Evolutionary conservation across 495 filamentous ascomycete species (phyloP), one percentile per base, ranked within the genome.

Genomic region (Amphirosellinia nigrospora): DNA sequence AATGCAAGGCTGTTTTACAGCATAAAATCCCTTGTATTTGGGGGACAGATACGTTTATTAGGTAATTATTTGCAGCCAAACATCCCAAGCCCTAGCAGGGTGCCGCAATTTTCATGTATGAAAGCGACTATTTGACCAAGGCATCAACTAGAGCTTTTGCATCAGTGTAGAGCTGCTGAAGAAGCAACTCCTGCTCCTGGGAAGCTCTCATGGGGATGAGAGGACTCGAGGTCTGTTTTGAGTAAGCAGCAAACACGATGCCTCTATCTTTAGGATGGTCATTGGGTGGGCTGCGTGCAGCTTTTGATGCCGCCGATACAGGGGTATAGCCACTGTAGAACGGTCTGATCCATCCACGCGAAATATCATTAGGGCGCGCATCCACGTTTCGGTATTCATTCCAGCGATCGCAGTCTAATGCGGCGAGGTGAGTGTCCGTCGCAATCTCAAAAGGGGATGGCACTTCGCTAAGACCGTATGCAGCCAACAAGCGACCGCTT

Each of bases 171-270:
- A 82, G 72, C 6, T 58, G 60, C 38, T 69, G 69, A 3, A 82
- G 66, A 41, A 32, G 64, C 5, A 55, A 63, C 36, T 58, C 66
- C 75, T 55, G 48, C 41, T 26, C 66, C 32, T 41, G 41, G 56
- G 28, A 55, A 55, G 45, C 70, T 66, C 39, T 75, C 72, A 11
- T 64, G 19, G 58, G 39, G 23, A 66, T 71, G 1, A 66, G 19
- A 30, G 61, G 61, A 23, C 36, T 52, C 15, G 36, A 30, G 15
- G 62, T 65, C 36, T 78, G 74, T 28, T 76, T 74, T 5, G 78
- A 70, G 64, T 80, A 82, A 2, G 80, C 81, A 5, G 78, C 78
- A 65, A 83, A 83, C 8, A 83, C 77, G 10, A 83, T 74, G 15
- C 81, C 81, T 50, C 80, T 74, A 43, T 83, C 67, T 60, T 66